Evolutionary conservation across 2,329 filamentous ascomycete genomes (phyloP).

Genomic region (Neopestalotiopsis sp.): DNA sequence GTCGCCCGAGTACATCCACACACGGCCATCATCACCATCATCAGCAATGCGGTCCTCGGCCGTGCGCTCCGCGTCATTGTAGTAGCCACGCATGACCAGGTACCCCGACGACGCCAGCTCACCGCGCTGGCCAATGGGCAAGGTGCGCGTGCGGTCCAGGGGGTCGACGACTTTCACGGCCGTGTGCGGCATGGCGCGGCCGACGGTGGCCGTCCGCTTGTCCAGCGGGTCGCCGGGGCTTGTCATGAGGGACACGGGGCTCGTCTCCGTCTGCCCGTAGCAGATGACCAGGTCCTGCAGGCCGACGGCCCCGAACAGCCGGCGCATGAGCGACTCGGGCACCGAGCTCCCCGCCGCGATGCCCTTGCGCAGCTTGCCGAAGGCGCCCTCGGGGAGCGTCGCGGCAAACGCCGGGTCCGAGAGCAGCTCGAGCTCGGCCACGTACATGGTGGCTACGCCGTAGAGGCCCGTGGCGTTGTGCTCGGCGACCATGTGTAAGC

Average conservation of each 20-base stretch:
- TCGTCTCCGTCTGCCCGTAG: slow-evolving; percentile 96
- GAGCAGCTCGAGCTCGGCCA: slow-evolving; percentile 82
- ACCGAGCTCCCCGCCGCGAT: slow-evolving; percentile 90
- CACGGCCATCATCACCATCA: slow-evolving; percentile 42
- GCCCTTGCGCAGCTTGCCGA: slow-evolving; percentile 72
- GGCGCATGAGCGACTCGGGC: slow-evolving; percentile 79
- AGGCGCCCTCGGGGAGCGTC: slow-evolving; percentile 31
- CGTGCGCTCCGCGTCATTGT: slow-evolving; percentile 73
- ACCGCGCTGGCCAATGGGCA: slow-evolving; percentile 71
- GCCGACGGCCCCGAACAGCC: slow-evolving; percentile 75
- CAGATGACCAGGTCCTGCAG: slow-evolving; percentile 87
- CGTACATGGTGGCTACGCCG: slow-evolving; percentile 94
- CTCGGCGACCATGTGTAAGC: slow-evolving; percentile 62
- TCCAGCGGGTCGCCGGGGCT: slow-evolving; percentile 74
- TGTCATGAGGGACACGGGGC: slow-evolving; percentile 81
- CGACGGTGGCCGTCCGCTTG: slow-evolving; percentile 77
- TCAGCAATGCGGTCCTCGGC: slow-evolving; percentile 64
- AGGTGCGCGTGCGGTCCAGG: slow-evolving; percentile 57
- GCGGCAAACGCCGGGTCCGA: slow-evolving; percentile 45
- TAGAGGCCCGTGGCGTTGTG: slow-evolving; percentile 71
- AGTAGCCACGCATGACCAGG: slow-evolving; percentile 90
- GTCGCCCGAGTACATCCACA: slow-evolving; percentile 94
- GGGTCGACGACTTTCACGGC: slow-evolving; percentile 76
- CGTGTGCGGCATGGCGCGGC: slow-evolving; percentile 84
- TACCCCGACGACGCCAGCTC: slow-evolving; percentile 88